These are phyloP conservation scores for Tolypocladium ophioglossoides DNA, from an alignment of 2,329 filamentous ascomycete genomes.

Conservation along the genomic window DNA sequence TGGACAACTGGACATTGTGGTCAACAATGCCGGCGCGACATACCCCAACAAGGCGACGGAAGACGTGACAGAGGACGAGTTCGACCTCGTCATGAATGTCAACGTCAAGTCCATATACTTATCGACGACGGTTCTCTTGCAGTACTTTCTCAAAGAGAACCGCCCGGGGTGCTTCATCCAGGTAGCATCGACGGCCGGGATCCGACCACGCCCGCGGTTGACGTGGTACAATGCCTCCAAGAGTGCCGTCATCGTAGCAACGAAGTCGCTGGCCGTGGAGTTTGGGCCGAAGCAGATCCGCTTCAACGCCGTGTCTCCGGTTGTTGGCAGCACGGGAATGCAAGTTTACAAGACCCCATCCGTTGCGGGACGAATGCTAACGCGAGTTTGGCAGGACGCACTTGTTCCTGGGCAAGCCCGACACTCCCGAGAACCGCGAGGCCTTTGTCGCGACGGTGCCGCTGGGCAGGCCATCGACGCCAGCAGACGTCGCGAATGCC, in stretches of 20 bases:
- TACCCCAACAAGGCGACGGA: constrained; percentile 53
- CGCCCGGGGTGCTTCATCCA: constrained; percentile 53
- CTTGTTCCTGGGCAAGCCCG: constrained; percentile 48
- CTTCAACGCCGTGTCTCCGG: constrained; percentile 61
- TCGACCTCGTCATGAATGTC: constrained; percentile 55
- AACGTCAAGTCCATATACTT: constrained; percentile 59
- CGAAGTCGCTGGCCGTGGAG: constrained; percentile 54
- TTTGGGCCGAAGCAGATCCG: constrained; percentile 63
- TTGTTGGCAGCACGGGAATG: constrained; percentile 57
- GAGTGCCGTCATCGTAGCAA: constrained; percentile 51
- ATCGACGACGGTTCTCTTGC: constrained; percentile 47
- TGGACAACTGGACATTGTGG: constrained; percentile 43
- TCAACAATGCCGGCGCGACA: constrained; percentile 51
- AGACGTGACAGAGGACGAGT: constrained; percentile 55
- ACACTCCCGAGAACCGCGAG: constrained; percentile 50
- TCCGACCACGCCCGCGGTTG: constrained; percentile 48
- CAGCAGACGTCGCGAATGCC: constrained; percentile 59
- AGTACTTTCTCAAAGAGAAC: constrained; percentile 46
- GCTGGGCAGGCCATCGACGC: constrained; percentile 43
- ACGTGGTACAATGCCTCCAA: constrained; percentile 65
- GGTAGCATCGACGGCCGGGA: constrained; percentile 52
- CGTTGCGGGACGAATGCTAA: not conserved
- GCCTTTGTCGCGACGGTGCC: constrained; percentile 44
- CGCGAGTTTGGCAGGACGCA: constrained; percentile 20
- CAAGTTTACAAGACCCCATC: constrained; percentile 9